phyloP scores from a whole-genome alignment of 805 yeast species.

The Saccharomycopsis sp. region DNA sequence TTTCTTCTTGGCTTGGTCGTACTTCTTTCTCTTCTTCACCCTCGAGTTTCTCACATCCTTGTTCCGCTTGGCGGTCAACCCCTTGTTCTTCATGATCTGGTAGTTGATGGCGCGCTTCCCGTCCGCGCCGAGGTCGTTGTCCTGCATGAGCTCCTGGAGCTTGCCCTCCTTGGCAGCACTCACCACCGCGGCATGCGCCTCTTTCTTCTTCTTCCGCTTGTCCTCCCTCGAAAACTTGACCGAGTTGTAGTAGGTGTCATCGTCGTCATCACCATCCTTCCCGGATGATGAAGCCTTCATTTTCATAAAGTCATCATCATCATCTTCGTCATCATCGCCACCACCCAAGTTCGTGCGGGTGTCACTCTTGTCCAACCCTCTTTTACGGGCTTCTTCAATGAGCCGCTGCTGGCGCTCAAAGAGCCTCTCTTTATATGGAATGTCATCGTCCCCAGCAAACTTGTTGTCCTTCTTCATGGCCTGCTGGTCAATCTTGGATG shows the following conservation, averaged over 20 bases:
- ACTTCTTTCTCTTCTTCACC: slow-evolving; percentile 97
- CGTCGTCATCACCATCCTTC: slow-evolving; percentile 33
- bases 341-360: slow-evolving; percentile 45
- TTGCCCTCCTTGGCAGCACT: slow-evolving; percentile 80
- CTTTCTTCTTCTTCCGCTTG: slow-evolving; percentile 46
- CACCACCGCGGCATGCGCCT: slow-evolving; percentile 62
- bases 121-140: slow-evolving; percentile 50
- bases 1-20: slow-evolving; percentile 89
- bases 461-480: slow-evolving; percentile 50
- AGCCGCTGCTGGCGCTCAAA: slow-evolving; percentile 86
- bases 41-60: slow-evolving; percentile 93
- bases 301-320: slow-evolving; percentile 35
- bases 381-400: slow-evolving; percentile 76
- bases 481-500: slow-evolving; percentile 90
- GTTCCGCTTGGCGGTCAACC: slow-evolving; percentile 86
- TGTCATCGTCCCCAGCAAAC: slow-evolving; percentile 75
- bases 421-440: slow-evolving; percentile 84
- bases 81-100: slow-evolving; percentile 93
- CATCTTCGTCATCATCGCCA: slow-evolving; percentile 41
- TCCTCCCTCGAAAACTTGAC: slow-evolving; percentile 39
- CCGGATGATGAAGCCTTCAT: slow-evolving; percentile 23
- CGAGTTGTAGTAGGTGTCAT: slow-evolving; percentile 48
- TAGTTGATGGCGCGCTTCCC: slow-evolving; percentile 94
- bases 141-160: slow-evolving; percentile 50
- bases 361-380: slow-evolving; percentile 54